Percentiles rank a stretch among this genome's conserved stretches.
Conservation (phyloP, 495 filamentous ascomycete genomes). For the Aspergillus steynii region DNA sequence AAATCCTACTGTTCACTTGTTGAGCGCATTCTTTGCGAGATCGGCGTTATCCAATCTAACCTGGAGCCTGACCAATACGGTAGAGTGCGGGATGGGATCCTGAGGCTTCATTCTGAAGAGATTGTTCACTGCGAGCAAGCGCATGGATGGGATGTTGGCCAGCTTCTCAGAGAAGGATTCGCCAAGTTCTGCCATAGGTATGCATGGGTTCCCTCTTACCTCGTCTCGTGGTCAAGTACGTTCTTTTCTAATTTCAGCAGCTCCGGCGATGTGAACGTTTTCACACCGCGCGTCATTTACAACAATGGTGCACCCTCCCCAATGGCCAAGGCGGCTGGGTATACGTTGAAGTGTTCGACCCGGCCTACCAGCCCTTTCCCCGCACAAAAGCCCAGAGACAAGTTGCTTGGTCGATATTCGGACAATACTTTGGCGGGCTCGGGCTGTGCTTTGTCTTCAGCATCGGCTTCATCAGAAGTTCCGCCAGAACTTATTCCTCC, state of each 20-base stretch:
- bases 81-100: slow-evolving; percentile 16
- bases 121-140: not conserved
- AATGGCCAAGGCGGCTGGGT: slow-evolving; percentile 16
- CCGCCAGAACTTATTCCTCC: too few species aligned
- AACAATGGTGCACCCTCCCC: not conserved
- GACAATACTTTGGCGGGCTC: not conserved
- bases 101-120: slow-evolving; percentile 12
- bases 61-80: slow-evolving; percentile 11
- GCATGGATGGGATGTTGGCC: not conserved
- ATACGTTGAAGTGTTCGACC: slow-evolving; percentile 8
- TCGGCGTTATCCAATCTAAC: slow-evolving; percentile 14
- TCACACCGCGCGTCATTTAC: too few species aligned
- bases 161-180: not conserved
- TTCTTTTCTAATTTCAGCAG: too few species aligned
- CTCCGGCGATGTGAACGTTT: too few species aligned
- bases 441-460: not conserved
- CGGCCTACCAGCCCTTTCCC: slow-evolving; percentile 1
- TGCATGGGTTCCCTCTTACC: too few species aligned
- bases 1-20: slow-evolving; percentile 6
- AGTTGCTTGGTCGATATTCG: not conserved
- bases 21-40: slow-evolving; percentile 14
- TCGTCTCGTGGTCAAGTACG: too few species aligned
- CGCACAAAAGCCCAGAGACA: not conserved
- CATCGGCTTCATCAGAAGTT: not conserved
- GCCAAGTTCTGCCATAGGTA: too few species aligned